phyloP scores from a whole-genome alignment of 768 basidiomycete species.

The Leccinum uliginosum region DNA sequence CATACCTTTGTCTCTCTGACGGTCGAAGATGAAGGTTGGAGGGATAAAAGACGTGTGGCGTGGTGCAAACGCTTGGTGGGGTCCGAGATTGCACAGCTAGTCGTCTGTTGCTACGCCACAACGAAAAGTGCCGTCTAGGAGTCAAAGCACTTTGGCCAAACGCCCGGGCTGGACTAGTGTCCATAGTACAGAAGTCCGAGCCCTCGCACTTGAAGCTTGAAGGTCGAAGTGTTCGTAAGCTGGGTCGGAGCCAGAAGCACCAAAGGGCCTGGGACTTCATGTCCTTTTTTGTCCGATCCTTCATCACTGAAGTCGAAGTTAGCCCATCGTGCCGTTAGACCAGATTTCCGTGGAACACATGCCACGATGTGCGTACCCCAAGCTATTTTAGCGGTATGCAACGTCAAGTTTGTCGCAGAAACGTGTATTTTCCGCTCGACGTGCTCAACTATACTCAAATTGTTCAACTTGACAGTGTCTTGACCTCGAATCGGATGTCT shows the following conservation, averaged over 20 bases:
- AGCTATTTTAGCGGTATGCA: not conserved
- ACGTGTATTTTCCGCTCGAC: too few relatives aligned
- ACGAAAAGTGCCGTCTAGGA: not conserved
- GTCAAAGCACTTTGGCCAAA: not conserved
- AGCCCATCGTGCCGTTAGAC: too few relatives aligned
- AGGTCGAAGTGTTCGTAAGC: not conserved
- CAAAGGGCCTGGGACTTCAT: not conserved
- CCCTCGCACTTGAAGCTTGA: not conserved
- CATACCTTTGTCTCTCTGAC: not conserved
- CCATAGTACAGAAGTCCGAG: too few relatives aligned
- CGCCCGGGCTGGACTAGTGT: not conserved
- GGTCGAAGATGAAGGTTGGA: not conserved
- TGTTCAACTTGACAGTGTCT: too few relatives aligned
- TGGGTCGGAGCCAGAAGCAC: not conserved
- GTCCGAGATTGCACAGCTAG: not conserved
- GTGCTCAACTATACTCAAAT: not conserved
- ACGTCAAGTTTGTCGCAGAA: not conserved
- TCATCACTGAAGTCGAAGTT: not conserved
- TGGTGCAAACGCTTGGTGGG: not conserved
- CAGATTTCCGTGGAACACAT: not conserved
- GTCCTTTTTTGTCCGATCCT: not conserved
- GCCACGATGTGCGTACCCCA: not conserved
- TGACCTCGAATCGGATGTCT: not conserved
- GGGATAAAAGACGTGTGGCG: not conserved
- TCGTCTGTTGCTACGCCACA: not conserved